These are phyloP conservation scores for Diaporthe citrichinensis DNA, from an alignment of 2,329 filamentous ascomycete species.

Conservation along the genomic window DNA sequence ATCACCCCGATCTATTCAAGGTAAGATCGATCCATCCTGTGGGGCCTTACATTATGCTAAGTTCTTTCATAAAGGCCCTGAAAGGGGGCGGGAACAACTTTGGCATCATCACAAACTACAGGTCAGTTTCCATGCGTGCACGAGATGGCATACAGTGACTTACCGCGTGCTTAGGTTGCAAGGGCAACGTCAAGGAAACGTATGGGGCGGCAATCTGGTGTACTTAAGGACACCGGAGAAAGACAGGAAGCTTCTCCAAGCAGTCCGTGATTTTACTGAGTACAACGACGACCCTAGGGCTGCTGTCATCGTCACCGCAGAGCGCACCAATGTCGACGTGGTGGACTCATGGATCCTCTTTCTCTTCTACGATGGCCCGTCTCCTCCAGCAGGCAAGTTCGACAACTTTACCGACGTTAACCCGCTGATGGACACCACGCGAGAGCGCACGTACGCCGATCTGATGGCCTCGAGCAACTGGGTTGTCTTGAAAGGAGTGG, in stretches of 20 bases:
- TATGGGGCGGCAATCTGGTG: slow-evolving; percentile 23
- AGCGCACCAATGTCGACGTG: slow-evolving; percentile 15
- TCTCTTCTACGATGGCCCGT: slow-evolving; percentile 20
- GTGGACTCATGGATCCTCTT: slow-evolving; percentile 25
- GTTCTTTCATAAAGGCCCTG: background rate
- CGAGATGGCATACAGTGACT: background rate
- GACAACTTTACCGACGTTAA: slow-evolving; percentile 17
- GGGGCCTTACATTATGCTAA: background rate
- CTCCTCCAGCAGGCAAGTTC: slow-evolving; percentile 16
- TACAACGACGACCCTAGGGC: slow-evolving; percentile 16
- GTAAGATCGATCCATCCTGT: background rate
- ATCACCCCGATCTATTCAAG: slow-evolving; percentile 25
- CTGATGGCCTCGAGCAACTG: slow-evolving; percentile 24
- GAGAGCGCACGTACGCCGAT: slow-evolving; percentile 17
- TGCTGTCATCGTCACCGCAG: slow-evolving; percentile 20
- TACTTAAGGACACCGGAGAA: slow-evolving; percentile 24
- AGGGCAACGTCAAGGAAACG: slow-evolving; percentile 23
- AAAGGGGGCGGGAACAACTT: slow-evolving; percentile 26
- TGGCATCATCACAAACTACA: slow-evolving; percentile 7
- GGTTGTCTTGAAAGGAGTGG: slow-evolving; percentile 6
- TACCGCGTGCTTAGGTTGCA: background rate
- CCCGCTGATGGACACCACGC: slow-evolving; percentile 11
- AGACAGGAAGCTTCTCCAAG: slow-evolving; percentile 6
- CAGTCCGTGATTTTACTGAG: slow-evolving; percentile 17
- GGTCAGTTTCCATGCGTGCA: background rate